Percentiles rank a stretch among this genome's conserved stretches.
Conservation (phyloP, 2,329 filamentous ascomycete genomes). For the Conoideocrella luteorostrata region DNA sequence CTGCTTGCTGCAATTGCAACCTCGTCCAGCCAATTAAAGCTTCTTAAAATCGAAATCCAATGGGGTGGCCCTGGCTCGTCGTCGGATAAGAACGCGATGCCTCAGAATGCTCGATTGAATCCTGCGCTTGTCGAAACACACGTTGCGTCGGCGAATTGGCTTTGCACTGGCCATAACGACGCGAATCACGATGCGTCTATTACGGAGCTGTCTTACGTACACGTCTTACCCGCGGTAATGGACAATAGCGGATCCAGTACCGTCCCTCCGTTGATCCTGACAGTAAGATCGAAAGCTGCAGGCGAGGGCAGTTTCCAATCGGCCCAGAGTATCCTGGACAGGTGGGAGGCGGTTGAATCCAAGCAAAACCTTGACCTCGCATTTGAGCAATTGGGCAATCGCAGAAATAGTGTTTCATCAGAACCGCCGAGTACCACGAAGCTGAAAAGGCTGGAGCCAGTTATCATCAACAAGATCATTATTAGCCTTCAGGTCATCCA, state of each 20-base stretch:
- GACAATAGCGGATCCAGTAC: conserved; percentile 52
- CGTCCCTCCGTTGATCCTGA: conserved; percentile 58
- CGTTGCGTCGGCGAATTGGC: conserved; percentile 52
- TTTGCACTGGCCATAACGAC: conserved; percentile 39
- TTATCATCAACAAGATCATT: conserved; percentile 64
- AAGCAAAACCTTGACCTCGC: conserved; percentile 63
- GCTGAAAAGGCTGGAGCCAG: conserved; percentile 61
- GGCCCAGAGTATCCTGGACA: conserved; percentile 67
- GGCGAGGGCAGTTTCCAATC: conserved; percentile 52
- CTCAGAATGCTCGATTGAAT: conserved; percentile 39
- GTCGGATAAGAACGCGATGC: conserved; percentile 46
- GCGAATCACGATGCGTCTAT: conserved; percentile 43
- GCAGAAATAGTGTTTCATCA: conserved; percentile 46
- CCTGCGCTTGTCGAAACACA: conserved; percentile 50
- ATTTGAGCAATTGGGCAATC: conserved; percentile 66
- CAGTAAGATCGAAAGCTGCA: conserved; percentile 61
- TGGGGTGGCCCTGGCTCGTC: conserved; percentile 58
- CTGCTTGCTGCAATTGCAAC: conserved; percentile 64
- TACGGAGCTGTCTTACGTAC: conserved; percentile 65
- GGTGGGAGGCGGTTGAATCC: conserved; percentile 73
- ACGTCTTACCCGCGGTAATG: conserved; percentile 61
- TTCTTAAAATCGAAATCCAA: conserved; percentile 66
- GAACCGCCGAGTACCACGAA: conserved; percentile 27
- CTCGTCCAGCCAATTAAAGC: conserved; percentile 62
- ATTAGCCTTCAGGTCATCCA: conserved; percentile 62